Percentiles rank a stretch among this genome's conserved stretches.
Conservation (phyloP, 108 stramenopile genomes). For the Aureococcus anophagefferens region DNA sequence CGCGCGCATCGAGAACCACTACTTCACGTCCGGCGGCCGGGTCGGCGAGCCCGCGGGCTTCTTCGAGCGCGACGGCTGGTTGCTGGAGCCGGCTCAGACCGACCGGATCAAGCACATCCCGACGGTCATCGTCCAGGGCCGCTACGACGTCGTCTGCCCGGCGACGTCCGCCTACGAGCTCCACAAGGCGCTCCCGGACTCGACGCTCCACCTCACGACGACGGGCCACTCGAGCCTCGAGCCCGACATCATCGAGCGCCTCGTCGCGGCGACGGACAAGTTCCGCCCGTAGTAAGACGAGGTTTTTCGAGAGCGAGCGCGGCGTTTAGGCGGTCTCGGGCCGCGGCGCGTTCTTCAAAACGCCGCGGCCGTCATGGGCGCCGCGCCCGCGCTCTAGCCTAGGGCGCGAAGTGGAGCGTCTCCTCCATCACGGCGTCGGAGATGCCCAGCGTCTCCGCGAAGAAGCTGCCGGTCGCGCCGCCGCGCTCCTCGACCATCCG, state of each 20-base stretch:
- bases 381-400: too few species aligned
- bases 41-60: conserved; percentile 14
- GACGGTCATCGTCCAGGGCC: conserved; percentile 29
- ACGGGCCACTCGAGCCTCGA: conserved; percentile 71
- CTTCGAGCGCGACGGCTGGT: conserved; percentile 11
- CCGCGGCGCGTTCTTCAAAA: too few species aligned
- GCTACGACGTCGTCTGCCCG: conserved; percentile 36
- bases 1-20: conserved; percentile 32
- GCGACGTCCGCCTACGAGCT: conserved; percentile 22
- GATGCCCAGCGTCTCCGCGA: too few species aligned
- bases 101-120: conserved; percentile 23
- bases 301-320: too few species aligned
- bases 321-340: too few species aligned
- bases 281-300: not conserved
- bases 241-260: conserved; percentile 44
- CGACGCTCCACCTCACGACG: conserved; percentile 8
- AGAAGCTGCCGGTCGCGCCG: too few species aligned
- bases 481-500: too few species aligned
- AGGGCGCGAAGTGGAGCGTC: too few species aligned
- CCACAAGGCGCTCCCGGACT: conserved; percentile 11
- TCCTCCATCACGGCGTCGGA: too few species aligned
- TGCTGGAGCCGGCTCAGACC: not conserved
- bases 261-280: conserved; percentile 50
- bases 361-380: too few species aligned
- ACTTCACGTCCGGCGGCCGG: conserved; percentile 22